Evolutionary conservation across 2,329 filamentous ascomycete genomes (phyloP).

Genomic region (Xylariaceae sp.): DNA sequence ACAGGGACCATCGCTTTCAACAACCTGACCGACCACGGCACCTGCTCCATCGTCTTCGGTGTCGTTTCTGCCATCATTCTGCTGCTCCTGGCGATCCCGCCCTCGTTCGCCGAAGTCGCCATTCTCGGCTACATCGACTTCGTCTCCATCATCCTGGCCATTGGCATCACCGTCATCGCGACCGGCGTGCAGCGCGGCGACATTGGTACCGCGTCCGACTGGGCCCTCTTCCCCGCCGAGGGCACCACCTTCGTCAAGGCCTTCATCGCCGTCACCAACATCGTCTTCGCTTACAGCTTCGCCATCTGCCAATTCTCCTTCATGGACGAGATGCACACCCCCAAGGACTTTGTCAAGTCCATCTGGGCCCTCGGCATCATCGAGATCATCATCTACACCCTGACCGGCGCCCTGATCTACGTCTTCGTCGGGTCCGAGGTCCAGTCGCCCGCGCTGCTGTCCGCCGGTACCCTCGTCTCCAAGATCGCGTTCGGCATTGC

Average conservation of each 20-base stretch:
- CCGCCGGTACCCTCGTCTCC: conserved; percentile 46
- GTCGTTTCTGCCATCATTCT: conserved; percentile 51
- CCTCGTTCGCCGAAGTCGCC: conserved; percentile 55
- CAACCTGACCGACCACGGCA: conserved; percentile 49
- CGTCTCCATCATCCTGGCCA: conserved; percentile 52
- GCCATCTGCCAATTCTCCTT: conserved; percentile 33
- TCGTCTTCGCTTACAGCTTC: conserved; percentile 57
- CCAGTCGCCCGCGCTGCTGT: conserved; percentile 56
- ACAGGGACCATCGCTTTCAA: conserved; percentile 60
- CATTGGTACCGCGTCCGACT: conserved; percentile 17
- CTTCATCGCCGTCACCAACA: conserved; percentile 54
- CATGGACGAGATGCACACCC: conserved; percentile 39
- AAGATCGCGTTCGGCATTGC: conserved; percentile 61
- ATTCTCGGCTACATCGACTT: conserved; percentile 57
- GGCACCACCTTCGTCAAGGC: conserved; percentile 39
- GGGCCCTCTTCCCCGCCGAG: conserved; percentile 28
- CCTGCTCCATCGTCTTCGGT: conserved; percentile 56
- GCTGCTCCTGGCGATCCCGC: conserved; percentile 49
- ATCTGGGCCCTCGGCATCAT: conserved; percentile 50
- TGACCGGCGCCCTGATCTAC: conserved; percentile 59
- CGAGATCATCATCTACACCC: conserved; percentile 54
- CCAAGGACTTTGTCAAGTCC: conserved; percentile 30
- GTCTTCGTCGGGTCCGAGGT: conserved; percentile 54
- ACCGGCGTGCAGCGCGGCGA: conserved; percentile 39
- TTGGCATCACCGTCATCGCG: conserved; percentile 56